Evolutionary conservation across 139 green algal species (phyloP), one percentile per base, ranked within the genome.

Genomic region (Chlamydomonas asymmetrica): DNA sequence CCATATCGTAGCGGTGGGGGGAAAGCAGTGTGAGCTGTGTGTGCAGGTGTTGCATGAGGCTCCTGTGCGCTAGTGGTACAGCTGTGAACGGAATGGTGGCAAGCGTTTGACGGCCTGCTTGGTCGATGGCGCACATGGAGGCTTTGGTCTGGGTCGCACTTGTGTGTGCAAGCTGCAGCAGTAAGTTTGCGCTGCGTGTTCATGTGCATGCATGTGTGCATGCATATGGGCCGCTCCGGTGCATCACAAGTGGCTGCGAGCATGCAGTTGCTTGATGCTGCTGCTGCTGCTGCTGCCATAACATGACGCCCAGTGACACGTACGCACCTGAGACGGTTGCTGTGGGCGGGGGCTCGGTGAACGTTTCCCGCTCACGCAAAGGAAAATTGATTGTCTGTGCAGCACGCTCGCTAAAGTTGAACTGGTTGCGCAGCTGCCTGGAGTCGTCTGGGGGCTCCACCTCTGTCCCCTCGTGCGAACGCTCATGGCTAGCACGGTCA

Each of bases 361-460:
- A 89, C 1, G 88, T 97, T 29, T 74, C 80, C 2, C 92, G 75
- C 10, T 97, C 88, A 31, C 82, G 71, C 7, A 86, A 72, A 4
- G 77, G 74, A 43, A 83, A 82, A 66, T 91, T 88, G 34, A 79
- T 75, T 0, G 92, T 96, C 78, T 97, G 91, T 18, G 87, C 88
- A 0, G 86, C 92, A 4, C 94, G 83, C 45, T 98, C 93, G 34
- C 75, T 90, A 82, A 94, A 98, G 83, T 97, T 97, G 86, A 98
- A 97, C 73, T 95, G 88, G 82, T 98, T 98, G 22, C 91, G 85
- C 70, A 97, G 87, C 82, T 92, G 84, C 65, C 83, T 80, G 40
- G 79, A 85, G 72, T 94, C 92, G 50, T 94, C 89, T 3, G 75
- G 79, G 13, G 71, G 72, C 27, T 88, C 80, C 49, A 70, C 71